Conservation (phyloP, 805 yeast genomes). For the Cyberlindnera mrakii region DNA sequence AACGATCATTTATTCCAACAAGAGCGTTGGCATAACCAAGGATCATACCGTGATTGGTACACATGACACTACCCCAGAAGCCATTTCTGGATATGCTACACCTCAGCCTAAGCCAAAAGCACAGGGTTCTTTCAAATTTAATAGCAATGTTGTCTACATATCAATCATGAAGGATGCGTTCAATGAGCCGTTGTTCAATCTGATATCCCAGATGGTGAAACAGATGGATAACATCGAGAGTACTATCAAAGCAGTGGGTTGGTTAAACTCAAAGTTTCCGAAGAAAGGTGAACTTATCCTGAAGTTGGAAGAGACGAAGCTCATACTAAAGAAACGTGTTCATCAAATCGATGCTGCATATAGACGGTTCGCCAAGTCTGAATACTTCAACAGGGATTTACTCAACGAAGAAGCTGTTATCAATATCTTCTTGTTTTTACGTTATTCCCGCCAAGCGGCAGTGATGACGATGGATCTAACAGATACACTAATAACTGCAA, state of each 20-base stretch:
- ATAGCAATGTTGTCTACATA: slow-evolving; percentile 17
- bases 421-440: slow-evolving; percentile 33
- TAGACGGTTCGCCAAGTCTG: slow-evolving; percentile 30
- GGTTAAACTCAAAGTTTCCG: not conserved
- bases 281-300: not conserved
- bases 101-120: slow-evolving; percentile 29
- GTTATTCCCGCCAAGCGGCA: slow-evolving; percentile 37
- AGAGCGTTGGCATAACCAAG: not conserved
- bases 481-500: slow-evolving; percentile 5
- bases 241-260: not conserved
- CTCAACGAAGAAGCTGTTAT: slow-evolving; percentile 30
- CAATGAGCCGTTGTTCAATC: slow-evolving; percentile 22
- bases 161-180: slow-evolving; percentile 29
- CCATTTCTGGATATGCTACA: slow-evolving; percentile 18
- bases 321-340: slow-evolving; percentile 25
- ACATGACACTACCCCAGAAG: too few species aligned
- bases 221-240: slow-evolving; percentile 21
- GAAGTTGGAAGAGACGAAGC: slow-evolving; percentile 12
- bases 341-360: slow-evolving; percentile 29
- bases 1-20: slow-evolving; percentile 8
- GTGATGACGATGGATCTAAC: slow-evolving; percentile 26
- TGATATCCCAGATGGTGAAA: slow-evolving; percentile 28
- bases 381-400: slow-evolving; percentile 30
- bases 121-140: not conserved
- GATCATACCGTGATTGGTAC: not conserved